These are phyloP conservation scores for Chimonanthus praecox DNA, from an alignment of 164 flowering plant species.

Conservation along the genomic window DNA sequence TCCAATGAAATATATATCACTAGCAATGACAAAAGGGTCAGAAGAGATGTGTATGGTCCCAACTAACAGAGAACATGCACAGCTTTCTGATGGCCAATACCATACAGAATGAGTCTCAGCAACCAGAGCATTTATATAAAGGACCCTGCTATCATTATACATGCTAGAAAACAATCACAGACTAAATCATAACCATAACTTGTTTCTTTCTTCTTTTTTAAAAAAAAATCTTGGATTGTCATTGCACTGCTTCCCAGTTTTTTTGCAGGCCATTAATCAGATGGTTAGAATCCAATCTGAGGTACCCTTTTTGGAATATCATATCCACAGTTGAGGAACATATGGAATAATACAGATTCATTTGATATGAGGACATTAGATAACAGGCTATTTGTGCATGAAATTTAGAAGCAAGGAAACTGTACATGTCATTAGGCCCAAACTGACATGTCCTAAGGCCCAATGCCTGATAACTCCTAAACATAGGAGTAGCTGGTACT, in stretches of 20 bases:
- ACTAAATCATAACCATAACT: neutral
- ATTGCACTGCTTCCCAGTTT: neutral
- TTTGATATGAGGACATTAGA: neutral
- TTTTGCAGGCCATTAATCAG: neutral
- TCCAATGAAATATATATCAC: conserved; percentile 97
- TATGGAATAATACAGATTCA: neutral
- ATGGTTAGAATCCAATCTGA: neutral
- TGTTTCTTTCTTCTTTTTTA: too few species aligned
- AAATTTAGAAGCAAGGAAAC: neutral
- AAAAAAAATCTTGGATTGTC: neutral
- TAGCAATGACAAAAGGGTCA: conserved; percentile 21
- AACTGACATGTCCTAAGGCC: neutral
- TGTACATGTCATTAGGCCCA: neutral
- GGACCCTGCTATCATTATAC: too few species aligned
- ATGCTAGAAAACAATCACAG: neutral
- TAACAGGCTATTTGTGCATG: neutral
- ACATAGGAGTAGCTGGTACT: neutral
- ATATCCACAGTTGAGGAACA: neutral
- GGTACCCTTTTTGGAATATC: neutral
- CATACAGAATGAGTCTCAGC: neutral
- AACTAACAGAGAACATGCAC: neutral
- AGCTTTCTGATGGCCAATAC: neutral
- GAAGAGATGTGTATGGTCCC: neutral
- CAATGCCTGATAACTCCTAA: neutral
- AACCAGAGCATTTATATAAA: neutral